phyloP scores from a whole-genome alignment of 441 rosid species.

The Corymbia calophylla region DNA sequence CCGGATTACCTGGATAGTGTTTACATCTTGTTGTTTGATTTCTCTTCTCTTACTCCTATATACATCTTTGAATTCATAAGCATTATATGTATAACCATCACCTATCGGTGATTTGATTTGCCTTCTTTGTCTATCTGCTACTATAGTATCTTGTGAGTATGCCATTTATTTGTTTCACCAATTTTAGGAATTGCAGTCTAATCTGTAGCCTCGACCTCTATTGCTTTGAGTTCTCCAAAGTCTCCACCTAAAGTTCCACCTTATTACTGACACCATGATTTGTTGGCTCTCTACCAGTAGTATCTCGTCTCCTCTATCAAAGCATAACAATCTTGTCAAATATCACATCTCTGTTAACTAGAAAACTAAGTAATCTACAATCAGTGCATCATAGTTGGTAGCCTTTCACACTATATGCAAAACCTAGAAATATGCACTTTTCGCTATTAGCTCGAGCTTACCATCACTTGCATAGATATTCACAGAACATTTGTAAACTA shows the following conservation, averaged over 20 bases:
- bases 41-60: neutral
- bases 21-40: neutral
- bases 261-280: neutral
- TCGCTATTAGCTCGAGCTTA: neutral
- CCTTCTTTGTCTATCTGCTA: neutral
- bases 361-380: neutral
- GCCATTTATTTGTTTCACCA: neutral
- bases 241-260: neutral
- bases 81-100: neutral
- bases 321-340: neutral
- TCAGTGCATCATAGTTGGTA: neutral
- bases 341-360: neutral
- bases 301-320: neutral
- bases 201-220: neutral
- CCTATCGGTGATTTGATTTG: neutral
- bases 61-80: neutral
- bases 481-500: neutral
- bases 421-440: neutral
- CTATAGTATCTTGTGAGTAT: neutral
- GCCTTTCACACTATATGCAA: neutral
- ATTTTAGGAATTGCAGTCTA: neutral
- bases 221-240: neutral
- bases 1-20: neutral
- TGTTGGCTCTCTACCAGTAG: accelerated
- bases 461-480: neutral